phyloP scores from a whole-genome alignment of 139 green algal species.

The Picochlorum sp. region DNA sequence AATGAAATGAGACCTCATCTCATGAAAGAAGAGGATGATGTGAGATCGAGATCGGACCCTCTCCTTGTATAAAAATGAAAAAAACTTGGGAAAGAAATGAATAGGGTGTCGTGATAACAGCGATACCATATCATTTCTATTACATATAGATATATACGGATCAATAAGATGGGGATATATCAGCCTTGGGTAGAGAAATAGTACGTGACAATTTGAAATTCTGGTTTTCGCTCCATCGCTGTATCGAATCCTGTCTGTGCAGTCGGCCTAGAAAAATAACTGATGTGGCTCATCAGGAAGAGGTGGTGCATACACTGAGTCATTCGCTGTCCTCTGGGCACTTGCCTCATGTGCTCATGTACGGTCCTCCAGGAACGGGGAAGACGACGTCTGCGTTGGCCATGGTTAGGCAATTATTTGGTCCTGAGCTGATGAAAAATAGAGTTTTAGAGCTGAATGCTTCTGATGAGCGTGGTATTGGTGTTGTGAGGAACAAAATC shows the following conservation, averaged over 20 bases:
- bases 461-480: constrained; percentile 91
- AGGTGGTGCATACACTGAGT: constrained; percentile 83
- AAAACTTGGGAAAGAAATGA: no score
- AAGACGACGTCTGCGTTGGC: constrained; percentile 91
- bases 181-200: constrained; percentile 79
- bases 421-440: constrained; percentile 45
- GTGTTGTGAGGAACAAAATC: constrained; percentile 85
- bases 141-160: no score
- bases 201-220: constrained; percentile 24
- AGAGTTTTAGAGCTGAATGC: constrained; percentile 98
- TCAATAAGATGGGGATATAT: not conserved
- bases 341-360: constrained; percentile 95
- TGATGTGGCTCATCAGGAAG: constrained; percentile 91
- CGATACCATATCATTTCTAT: no score
- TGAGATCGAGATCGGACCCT: no score
- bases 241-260: constrained; percentile 7
- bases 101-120: no score
- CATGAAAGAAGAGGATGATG: no score
- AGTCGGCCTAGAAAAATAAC: constrained; percentile 77
- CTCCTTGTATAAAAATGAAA: no score
- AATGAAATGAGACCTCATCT: no score
- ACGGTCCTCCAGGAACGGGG: constrained; percentile 95
- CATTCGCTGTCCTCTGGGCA: constrained; percentile 68
- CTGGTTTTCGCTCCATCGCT: not conserved
- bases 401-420: constrained; percentile 89